Evolutionary conservation across 495 filamentous ascomycete species (phyloP).

Genomic region (Immersiella caudata): DNA sequence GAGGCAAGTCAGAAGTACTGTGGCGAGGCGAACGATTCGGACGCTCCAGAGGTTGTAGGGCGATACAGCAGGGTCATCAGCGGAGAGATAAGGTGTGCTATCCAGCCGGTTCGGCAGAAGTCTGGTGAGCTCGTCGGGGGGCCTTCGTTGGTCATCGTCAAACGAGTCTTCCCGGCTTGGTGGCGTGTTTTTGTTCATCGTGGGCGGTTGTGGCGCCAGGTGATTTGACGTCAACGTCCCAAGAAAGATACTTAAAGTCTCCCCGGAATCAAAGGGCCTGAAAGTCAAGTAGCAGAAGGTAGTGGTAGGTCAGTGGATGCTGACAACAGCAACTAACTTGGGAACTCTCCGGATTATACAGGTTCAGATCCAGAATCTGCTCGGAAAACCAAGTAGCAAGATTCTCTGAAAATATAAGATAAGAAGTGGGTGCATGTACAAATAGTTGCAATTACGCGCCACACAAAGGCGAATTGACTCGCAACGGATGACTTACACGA

Average conservation of each 20-base stretch:
- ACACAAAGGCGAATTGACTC: not conserved
- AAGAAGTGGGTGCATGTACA: not conserved
- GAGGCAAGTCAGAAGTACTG: conserved; percentile 69
- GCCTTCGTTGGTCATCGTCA: conserved; percentile 29
- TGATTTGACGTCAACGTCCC: not conserved
- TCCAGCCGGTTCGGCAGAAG: conserved; percentile 64
- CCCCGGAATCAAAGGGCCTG: too few species aligned
- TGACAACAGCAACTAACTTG: too few species aligned
- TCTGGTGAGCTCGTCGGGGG: conserved; percentile 71
- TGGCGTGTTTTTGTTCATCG: not conserved
- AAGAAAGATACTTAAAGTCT: too few species aligned
- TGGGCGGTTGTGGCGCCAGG: not conserved
- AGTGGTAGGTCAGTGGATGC: too few species aligned
- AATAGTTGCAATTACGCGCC: not conserved
- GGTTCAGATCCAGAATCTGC: too few species aligned
- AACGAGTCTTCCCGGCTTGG: conserved; percentile 8
- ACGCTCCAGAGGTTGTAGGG: conserved; percentile 95
- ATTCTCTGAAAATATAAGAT: not conserved
- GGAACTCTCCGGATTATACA: too few species aligned
- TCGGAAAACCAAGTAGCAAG: too few species aligned
- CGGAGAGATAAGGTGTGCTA: conserved; percentile 68
- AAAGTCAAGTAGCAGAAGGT: too few species aligned
- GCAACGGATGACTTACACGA: conserved; percentile 1
- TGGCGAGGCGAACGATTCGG: conserved; percentile 71
- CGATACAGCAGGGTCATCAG: conserved; percentile 95